phyloP scores from a whole-genome alignment of 371 early-diverging fungal genomes.

The Saksenaea vasiformis region DNA sequence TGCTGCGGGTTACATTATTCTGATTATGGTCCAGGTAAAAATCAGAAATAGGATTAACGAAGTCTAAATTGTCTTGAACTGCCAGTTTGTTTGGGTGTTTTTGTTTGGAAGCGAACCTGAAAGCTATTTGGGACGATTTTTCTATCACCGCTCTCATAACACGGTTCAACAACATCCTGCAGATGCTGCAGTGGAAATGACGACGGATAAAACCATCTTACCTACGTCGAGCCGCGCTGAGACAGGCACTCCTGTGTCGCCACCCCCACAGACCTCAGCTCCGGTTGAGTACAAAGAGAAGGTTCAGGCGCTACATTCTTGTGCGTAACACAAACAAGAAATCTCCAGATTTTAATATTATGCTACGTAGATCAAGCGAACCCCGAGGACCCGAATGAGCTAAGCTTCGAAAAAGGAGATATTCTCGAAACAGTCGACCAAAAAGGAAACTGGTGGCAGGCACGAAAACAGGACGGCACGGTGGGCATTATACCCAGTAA shows the following conservation, averaged over 20 bases:
- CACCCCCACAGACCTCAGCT: constrained; percentile 18
- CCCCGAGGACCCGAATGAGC: constrained; percentile 83
- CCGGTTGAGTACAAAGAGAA: constrained; percentile 34
- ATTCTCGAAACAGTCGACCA: constrained; percentile 78
- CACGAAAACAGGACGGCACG: constrained; percentile 72
- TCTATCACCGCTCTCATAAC: constrained; percentile 22
- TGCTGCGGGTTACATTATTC: constrained; percentile 43
- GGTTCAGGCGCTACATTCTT: constrained; percentile 28
- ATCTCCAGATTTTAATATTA: not conserved
- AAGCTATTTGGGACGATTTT: constrained; percentile 31
- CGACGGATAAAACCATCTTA: constrained; percentile 31
- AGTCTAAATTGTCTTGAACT: not conserved
- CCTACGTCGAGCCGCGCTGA: constrained; percentile 6
- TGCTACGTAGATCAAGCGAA: constrained; percentile 62
- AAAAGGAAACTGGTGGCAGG: constrained; percentile 94
- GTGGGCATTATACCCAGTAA: constrained; percentile 89
- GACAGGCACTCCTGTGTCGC: not conserved
- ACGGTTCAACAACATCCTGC: constrained; percentile 19
- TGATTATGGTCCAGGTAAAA: constrained; percentile 44
- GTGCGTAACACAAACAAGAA: constrained; percentile 6
- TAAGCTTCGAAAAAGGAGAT: constrained; percentile 82
- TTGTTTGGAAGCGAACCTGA: constrained; percentile 49
- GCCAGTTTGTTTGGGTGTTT: constrained; percentile 47
- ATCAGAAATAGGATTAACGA: not conserved
- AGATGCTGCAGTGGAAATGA: constrained; percentile 20